phyloP scores from a whole-genome alignment of 352 stramenopile genomes.

The Hyaloperonospora brassicae region DNA sequence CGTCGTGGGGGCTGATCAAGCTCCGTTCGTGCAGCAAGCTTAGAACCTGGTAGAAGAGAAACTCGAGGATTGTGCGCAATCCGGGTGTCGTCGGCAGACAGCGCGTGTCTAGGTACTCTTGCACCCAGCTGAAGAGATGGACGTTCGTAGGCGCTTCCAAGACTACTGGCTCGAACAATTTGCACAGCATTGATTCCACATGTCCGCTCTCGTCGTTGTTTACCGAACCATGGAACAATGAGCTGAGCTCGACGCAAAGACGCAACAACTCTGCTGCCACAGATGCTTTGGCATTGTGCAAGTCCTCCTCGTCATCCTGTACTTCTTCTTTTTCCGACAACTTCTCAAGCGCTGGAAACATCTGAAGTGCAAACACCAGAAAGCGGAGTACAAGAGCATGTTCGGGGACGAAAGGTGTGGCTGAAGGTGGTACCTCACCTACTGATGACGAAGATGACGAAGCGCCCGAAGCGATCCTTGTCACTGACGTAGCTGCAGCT shows the following conservation, averaged over 20 bases:
- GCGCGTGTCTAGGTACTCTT: slow-evolving; percentile 37
- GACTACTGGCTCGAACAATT: slow-evolving; percentile 25
- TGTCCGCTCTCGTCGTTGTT: slow-evolving; percentile 10
- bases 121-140: slow-evolving; percentile 41
- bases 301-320: slow-evolving; percentile 58
- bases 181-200: slow-evolving; percentile 22
- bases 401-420: slow-evolving; percentile 20
- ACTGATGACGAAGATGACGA: slow-evolving; percentile 9
- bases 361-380: slow-evolving; percentile 54
- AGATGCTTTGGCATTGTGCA: slow-evolving; percentile 34
- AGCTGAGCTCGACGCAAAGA: slow-evolving; percentile 46
- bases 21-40: slow-evolving; percentile 45
- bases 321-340: slow-evolving; percentile 58
- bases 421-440: slow-evolving; percentile 1
- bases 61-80: slow-evolving; percentile 19
- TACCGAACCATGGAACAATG: slow-evolving; percentile 19
- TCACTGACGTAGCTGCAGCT: slow-evolving; percentile 20
- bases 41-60: slow-evolving; percentile 42
- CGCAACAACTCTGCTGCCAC: slow-evolving; percentile 46
- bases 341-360: slow-evolving; percentile 39
- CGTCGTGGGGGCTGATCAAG: slow-evolving; percentile 30
- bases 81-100: slow-evolving; percentile 28
- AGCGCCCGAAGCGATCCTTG: slow-evolving; percentile 26
- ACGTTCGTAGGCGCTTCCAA: slow-evolving; percentile 11
- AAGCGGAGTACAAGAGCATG: slow-evolving; percentile 52